These are phyloP conservation scores for Hypoxylon lienhwacheense DNA, from an alignment of 495 filamentous ascomycete species.

Conservation along the genomic window DNA sequence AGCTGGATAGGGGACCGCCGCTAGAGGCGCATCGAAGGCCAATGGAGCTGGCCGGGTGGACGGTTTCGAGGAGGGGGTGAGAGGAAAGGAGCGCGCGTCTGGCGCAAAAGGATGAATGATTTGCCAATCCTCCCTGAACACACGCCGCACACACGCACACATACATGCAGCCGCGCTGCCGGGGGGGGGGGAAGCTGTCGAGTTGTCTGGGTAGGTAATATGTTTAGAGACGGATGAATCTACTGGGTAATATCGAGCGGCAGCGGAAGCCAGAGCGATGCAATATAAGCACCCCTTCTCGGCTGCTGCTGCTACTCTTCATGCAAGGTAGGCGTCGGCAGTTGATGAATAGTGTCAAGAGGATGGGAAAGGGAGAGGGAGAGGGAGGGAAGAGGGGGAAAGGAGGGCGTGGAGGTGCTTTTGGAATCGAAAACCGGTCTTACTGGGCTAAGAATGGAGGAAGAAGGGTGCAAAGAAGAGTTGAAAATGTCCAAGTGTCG, in stretches of 20 bases:
- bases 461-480: background rate
- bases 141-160: constrained; percentile 16
- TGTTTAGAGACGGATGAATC: constrained; percentile 29
- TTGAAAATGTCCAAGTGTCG: background rate
- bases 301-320: constrained; percentile 24
- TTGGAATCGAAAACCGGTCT: constrained; percentile 10
- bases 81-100: constrained; percentile 27
- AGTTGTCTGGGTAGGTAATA: constrained; percentile 26
- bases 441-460: constrained; percentile 10
- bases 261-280: constrained; percentile 22
- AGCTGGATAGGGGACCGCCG: constrained; percentile 4
- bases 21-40: constrained; percentile 29
- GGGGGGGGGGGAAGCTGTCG: constrained; percentile 9
- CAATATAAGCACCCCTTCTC: constrained; percentile 25
- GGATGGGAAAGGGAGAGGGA: background rate
- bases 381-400: constrained; percentile 4
- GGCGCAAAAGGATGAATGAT: constrained; percentile 19
- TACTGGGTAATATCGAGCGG: constrained; percentile 31
- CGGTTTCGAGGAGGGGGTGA: constrained; percentile 5
- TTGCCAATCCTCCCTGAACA: constrained; percentile 23
- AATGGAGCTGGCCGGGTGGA: constrained; percentile 24
- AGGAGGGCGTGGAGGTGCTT: constrained; percentile 3
- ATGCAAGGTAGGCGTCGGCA: constrained; percentile 33
- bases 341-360: constrained; percentile 13
- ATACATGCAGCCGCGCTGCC: constrained; percentile 24